Evolutionary conservation across 2,329 filamentous ascomycete genomes (phyloP).

Genomic region (Ophiostoma tasmaniense): DNA sequence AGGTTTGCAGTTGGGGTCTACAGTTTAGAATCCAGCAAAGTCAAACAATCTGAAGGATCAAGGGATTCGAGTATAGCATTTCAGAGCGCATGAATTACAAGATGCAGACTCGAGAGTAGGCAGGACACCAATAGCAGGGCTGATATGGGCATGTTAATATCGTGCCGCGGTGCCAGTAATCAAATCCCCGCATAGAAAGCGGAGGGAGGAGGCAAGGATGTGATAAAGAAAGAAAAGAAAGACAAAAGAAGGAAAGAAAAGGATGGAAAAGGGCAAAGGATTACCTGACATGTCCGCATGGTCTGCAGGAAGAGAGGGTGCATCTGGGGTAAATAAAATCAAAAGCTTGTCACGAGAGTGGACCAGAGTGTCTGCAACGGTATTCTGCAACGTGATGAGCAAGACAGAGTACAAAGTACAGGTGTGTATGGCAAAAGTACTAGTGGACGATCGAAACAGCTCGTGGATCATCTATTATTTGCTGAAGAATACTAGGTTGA

Average conservation of each 20-base stretch:
- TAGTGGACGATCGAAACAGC: neutral
- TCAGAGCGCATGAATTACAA: neutral
- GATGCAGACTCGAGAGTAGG: neutral
- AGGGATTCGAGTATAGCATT: neutral
- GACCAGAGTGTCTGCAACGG: neutral
- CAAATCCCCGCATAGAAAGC: neutral
- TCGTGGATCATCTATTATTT: neutral
- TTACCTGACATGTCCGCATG: neutral
- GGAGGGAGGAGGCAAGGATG: neutral
- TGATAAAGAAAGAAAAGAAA: neutral
- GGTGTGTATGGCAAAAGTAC: neutral
- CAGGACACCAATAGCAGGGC: neutral
- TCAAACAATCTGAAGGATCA: neutral
- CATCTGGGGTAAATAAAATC: neutral
- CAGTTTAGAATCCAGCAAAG: neutral
- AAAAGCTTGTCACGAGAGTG: neutral
- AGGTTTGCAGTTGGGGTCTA: neutral
- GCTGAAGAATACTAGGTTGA: neutral
- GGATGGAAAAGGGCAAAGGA: neutral
- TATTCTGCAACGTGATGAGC: too few species aligned
- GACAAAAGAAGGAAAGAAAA: neutral
- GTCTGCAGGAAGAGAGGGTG: neutral
- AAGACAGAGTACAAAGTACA: neutral
- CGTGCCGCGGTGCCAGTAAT: neutral
- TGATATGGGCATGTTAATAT: neutral